Evolutionary conservation across 2,329 filamentous ascomycete species (phyloP), one percentile per base, ranked within the genome.

Genomic region (Botrytis byssoidea): DNA sequence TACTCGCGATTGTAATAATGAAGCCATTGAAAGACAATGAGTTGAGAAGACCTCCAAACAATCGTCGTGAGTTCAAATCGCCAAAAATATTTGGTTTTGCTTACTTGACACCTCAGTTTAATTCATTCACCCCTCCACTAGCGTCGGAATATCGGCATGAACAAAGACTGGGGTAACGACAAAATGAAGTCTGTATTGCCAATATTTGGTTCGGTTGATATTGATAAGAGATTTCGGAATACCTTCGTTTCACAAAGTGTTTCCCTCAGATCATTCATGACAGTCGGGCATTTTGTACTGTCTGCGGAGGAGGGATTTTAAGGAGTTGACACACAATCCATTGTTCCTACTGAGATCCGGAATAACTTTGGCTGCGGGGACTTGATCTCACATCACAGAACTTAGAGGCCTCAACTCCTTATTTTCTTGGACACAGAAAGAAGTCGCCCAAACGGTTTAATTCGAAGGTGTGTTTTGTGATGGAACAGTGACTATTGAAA

Each of bases 11-110:
- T 79, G 48, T 55, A 80, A 63, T 64, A 76, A 76, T 63, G 79
- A 80, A 68, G 76, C 76, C 80, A 81, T 81, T 76, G 76, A 65
- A 25, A 69, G 48, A 59, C 48, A 69, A 42, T 42, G 66, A 44
- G n/a, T 57, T 59, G 66, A 69, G 35, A 3, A 5, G 29, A 29
- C 29, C 37, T 57, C 20, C 48, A 57, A 69, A 57, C 25, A 44
- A 57, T 69, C 37, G n/a, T 42, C 42, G n/a, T 18, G n/a, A 57
- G 48, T 57, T 16, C 66, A 32, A 57, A 57, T 69, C 66, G 48
- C 48, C 66, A 69, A 72, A 72, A 72, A 72, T 57, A 66, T 67
- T 65, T 72, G 70, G 60, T 3, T 59, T n/a, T 42, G 63, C 60
- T 72, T 20, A n/a, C 57, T n/a, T 37, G 44, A 67, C 61, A 37